Evolutionary conservation across 495 filamentous ascomycete species (phyloP).

Genomic region (Neurospora sp.): DNA sequence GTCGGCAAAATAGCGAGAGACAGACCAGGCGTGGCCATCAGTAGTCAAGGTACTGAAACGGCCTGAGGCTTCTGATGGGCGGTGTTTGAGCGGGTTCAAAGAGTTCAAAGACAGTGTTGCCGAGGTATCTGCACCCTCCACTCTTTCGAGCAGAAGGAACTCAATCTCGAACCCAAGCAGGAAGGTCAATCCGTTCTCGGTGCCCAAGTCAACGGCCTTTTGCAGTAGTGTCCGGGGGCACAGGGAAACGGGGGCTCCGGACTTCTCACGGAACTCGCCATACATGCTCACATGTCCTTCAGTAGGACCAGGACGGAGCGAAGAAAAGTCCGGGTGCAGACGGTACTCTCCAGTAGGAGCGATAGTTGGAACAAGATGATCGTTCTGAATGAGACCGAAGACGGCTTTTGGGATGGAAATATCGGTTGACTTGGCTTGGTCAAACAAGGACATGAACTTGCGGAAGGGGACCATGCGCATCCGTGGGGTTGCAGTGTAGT

Average conservation of each 20-base stretch:
- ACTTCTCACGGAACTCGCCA: conserved; percentile 46
- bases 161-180: conserved; percentile 77
- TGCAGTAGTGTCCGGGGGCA: conserved; percentile 53
- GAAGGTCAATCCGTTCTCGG: conserved; percentile 39
- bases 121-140: conserved; percentile 15
- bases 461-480: conserved; percentile 59
- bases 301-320: conserved; percentile 44
- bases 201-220: conserved; percentile 38
- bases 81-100: not conserved
- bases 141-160: conserved; percentile 54
- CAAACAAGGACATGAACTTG: conserved; percentile 50
- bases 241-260: conserved; percentile 29
- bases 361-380: conserved; percentile 34
- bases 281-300: conserved; percentile 49
- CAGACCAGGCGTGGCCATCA: conserved; percentile 55
- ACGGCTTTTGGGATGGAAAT: conserved; percentile 46
- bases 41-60: conserved; percentile 21
- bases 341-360: conserved; percentile 47
- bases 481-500: conserved; percentile 63
- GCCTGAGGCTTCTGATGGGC: not conserved
- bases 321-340: conserved; percentile 50
- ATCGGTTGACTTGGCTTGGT: conserved; percentile 35
- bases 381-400: conserved; percentile 50
- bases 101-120: conserved; percentile 11
- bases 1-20: conserved; percentile 43